Conservation (phyloP, 352 stramenopile genomes). For the Hyaloperonospora arabidopsidis region DNA sequence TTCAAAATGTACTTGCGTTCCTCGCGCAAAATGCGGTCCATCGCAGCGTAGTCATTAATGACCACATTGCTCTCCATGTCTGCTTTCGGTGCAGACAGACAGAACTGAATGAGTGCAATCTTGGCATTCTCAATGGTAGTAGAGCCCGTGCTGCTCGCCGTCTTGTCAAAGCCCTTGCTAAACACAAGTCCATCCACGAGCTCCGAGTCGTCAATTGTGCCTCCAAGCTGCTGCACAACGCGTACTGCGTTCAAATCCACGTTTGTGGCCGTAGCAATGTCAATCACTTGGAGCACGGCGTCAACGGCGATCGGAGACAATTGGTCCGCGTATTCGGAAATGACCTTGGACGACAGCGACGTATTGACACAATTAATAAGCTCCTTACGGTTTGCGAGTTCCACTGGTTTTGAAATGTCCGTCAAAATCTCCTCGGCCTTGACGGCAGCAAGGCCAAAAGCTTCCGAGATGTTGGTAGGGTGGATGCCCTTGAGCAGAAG, state of each 20-base stretch:
- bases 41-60: conserved; percentile 98
- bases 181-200: conserved; percentile 97
- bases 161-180: conserved; percentile 90
- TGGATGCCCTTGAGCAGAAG: conserved; percentile 95
- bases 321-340: conserved; percentile 95
- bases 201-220: conserved; percentile 99
- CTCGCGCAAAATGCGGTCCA: conserved; percentile 98
- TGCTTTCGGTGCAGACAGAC: conserved; percentile 97
- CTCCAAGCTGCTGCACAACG: conserved; percentile 97
- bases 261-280: conserved; percentile 88
- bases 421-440: conserved; percentile 88
- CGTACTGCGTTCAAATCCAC: conserved; percentile 97
- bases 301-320: conserved; percentile 98
- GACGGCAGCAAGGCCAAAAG: conserved; percentile 89
- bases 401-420: conserved; percentile 87
- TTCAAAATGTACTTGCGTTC: conserved; percentile 98
- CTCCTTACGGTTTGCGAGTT: conserved; percentile 90
- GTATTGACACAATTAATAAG: conserved; percentile 97
- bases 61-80: conserved; percentile 99
- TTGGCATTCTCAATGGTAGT: conserved; percentile 96
- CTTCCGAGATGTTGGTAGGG: conserved; percentile 95
- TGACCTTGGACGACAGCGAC: conserved; percentile 96
- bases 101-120: conserved; percentile 99
- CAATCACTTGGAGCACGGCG: conserved; percentile 95
- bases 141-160: conserved; percentile 34